phyloP scores from a whole-genome alignment of 495 filamentous ascomycete species.

The Hypoxylon cercidicola region DNA sequence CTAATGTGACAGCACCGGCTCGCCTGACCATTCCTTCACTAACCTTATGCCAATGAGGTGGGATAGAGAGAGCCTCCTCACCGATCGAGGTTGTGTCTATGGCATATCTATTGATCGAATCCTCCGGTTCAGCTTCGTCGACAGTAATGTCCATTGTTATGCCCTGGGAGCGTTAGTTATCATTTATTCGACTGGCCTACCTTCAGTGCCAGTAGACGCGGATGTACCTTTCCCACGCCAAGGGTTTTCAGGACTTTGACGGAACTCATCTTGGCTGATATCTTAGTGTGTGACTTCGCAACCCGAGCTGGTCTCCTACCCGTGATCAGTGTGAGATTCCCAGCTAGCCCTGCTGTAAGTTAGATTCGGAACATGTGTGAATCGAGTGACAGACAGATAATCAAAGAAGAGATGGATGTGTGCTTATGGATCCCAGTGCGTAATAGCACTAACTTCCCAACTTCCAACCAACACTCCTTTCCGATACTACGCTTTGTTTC shows the following conservation, averaged over 20 bases:
- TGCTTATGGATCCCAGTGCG: too few relatives aligned
- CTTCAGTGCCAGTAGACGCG: neutral
- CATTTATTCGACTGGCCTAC: neutral
- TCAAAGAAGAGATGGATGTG: too few relatives aligned
- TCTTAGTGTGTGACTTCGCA: neutral
- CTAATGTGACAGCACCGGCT: neutral
- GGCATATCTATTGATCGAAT: conserved; percentile 36
- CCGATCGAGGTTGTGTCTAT: conserved; percentile 32
- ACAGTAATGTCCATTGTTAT: conserved; percentile 28
- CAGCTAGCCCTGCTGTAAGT: too few relatives aligned
- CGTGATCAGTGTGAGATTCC: too few relatives aligned
- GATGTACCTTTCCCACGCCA: conserved; percentile 12
- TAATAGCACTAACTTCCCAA: too few relatives aligned
- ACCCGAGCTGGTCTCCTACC: neutral
- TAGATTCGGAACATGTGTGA: too few relatives aligned
- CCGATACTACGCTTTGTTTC: too few relatives aligned
- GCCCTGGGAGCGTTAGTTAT: conserved; percentile 15
- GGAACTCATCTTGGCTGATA: conserved; percentile 1
- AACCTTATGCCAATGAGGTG: conserved; percentile 42
- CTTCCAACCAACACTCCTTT: too few relatives aligned
- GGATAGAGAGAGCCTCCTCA: conserved; percentile 33
- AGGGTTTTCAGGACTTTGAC: conserved; percentile 17
- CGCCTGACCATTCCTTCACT: conserved; percentile 9
- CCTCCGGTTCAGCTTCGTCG: conserved; percentile 33
- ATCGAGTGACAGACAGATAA: too few relatives aligned